phyloP scores from a whole-genome alignment of 1,284 basidiomycete genomes.

The Ustilago curta region DNA sequence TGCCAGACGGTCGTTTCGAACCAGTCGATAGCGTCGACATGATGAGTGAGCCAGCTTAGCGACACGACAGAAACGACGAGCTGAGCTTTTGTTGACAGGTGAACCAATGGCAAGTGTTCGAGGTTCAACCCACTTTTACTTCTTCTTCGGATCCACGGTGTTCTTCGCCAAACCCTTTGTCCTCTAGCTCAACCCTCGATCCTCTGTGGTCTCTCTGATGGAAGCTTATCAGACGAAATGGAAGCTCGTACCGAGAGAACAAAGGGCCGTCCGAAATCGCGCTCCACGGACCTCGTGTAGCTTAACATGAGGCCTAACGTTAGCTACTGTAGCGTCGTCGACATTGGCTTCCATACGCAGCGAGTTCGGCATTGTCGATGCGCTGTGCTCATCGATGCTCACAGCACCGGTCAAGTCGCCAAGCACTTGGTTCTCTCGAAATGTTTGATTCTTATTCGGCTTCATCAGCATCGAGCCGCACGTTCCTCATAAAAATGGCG shows the following conservation, averaged over 20 bases:
- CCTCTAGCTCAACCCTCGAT: constrained; percentile 2
- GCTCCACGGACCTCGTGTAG: too few species aligned
- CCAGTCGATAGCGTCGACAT: too few species aligned
- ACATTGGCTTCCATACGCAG: too few species aligned
- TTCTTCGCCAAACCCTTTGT: constrained; percentile 2
- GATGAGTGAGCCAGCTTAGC: background rate
- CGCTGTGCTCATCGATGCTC: constrained; percentile 10
- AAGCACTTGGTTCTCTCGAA: background rate
- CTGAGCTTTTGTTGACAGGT: background rate
- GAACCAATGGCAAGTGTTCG: constrained; percentile 16
- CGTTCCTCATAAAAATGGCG: background rate
- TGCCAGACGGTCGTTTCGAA: too few species aligned
- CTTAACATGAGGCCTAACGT: too few species aligned
- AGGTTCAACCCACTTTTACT: constrained; percentile 20
- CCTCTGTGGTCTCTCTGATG: background rate
- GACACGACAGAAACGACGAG: background rate
- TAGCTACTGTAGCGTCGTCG: too few species aligned
- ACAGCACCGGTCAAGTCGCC: background rate
- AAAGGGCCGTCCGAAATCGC: background rate
- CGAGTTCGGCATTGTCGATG: background rate
- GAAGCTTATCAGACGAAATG: background rate
- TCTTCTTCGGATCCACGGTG: background rate
- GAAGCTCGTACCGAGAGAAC: background rate
- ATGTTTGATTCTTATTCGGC: background rate
- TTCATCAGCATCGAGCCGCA: constrained; percentile 2